These are phyloP conservation scores for Prinsepia uniflora DNA, from an alignment of 306 rosid species.

Conservation along the genomic window DNA sequence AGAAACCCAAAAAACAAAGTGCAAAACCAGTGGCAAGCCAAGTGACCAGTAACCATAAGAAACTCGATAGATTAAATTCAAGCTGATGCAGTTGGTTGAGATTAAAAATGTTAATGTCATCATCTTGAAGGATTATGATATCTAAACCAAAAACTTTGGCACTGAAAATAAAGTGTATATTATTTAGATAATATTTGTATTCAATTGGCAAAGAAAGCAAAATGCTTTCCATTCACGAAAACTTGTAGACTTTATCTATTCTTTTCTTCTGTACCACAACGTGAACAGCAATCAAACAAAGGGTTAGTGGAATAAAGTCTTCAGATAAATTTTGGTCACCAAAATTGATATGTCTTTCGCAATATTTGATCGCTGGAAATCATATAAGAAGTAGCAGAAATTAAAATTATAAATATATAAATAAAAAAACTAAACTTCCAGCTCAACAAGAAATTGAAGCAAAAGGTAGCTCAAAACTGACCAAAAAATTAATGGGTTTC, in stretches of 20 bases:
- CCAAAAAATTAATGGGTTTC: conserved; percentile 12
- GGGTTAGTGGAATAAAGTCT: background rate
- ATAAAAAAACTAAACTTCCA: background rate
- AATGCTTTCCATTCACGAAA: background rate
- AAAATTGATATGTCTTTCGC: background rate
- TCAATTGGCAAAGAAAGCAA: background rate
- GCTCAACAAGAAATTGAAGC: background rate
- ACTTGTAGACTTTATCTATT: background rate
- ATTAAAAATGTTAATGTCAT: background rate
- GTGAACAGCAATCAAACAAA: background rate
- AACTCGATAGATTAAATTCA: background rate
- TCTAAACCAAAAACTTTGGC: background rate
- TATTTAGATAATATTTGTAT: background rate
- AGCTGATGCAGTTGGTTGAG: background rate
- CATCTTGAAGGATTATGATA: background rate
- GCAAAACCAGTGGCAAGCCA: background rate
- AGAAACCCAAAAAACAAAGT: background rate
- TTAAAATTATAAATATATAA: background rate
- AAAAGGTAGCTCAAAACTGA: background rate
- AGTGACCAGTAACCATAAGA: background rate
- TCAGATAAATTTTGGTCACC: background rate
- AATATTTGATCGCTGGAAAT: background rate
- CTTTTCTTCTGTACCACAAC: background rate
- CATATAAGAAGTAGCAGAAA: background rate
- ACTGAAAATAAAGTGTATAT: background rate